Conservation (phyloP, 768 basidiomycete genomes). For the Podaxis carcinomalis region DNA sequence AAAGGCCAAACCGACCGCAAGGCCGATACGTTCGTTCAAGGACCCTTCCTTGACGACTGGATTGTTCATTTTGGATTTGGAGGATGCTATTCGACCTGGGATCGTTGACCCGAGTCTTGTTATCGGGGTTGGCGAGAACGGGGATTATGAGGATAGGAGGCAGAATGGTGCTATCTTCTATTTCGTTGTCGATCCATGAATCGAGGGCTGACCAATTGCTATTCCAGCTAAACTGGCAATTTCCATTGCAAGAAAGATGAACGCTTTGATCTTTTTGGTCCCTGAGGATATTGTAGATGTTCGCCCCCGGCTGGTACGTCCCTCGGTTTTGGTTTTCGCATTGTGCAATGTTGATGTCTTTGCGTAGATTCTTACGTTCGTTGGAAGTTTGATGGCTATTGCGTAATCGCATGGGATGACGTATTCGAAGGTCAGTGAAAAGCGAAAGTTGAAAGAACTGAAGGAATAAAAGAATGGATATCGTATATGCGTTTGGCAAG, state of each 20-base stretch:
- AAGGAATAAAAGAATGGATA: no score
- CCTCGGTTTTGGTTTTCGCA: neutral
- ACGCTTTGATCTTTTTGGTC: conserved; percentile 92
- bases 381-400: conserved; percentile 87
- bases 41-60: conserved; percentile 87
- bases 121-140: conserved; percentile 50
- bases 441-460: neutral
- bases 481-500: no score
- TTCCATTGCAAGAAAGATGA: conserved; percentile 98
- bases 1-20: conserved; percentile 52
- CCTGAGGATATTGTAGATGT: conserved; percentile 97
- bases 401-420: conserved; percentile 27
- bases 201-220: conserved; percentile 1
- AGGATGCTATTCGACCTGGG: conserved; percentile 88
- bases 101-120: conserved; percentile 91
- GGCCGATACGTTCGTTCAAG: conserved; percentile 87
- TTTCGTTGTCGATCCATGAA: conserved; percentile 3
- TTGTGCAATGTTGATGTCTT: neutral
- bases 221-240: conserved; percentile 88
- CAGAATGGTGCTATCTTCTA: conserved; percentile 75
- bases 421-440: neutral
- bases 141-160: conserved; percentile 82
- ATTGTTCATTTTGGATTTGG: conserved; percentile 88
- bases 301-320: conserved; percentile 78
- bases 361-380: conserved; percentile 86